Percentiles rank a stretch among this genome's conserved stretches.
phyloP scores from a whole-genome alignment of 129 eudicot species.

The Silybum marianum region DNA sequence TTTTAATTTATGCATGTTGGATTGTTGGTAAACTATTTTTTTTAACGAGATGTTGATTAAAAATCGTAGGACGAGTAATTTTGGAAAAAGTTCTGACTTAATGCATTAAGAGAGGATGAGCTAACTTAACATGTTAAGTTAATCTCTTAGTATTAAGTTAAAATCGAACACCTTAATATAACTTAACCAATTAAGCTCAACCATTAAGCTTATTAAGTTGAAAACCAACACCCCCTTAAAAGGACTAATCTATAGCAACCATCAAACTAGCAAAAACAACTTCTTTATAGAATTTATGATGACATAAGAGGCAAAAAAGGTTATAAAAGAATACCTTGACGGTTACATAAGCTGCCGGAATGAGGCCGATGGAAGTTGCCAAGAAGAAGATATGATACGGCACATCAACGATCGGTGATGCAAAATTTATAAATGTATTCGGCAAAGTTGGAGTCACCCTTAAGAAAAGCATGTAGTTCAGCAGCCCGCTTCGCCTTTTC shows the following conservation, averaged over 20 bases:
- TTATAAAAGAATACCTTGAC: constrained; percentile 54
- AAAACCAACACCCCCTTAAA: too few species aligned
- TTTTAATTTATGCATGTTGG: too few species aligned
- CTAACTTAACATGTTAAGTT: too few species aligned
- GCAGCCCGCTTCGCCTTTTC: constrained; percentile 55
- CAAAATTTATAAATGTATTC: constrained; percentile 79
- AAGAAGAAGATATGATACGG: constrained; percentile 73
- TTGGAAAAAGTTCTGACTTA: too few species aligned
- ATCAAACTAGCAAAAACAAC: not conserved
- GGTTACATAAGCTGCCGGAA: constrained; percentile 83
- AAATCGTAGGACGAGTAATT: too few species aligned
- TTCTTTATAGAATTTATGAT: not conserved
- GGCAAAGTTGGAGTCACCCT: constrained; percentile 86
- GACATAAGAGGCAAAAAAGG: not conserved
- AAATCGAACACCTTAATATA: too few species aligned
- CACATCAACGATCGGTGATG: constrained; percentile 80
- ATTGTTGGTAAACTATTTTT: too few species aligned
- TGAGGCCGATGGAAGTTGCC: constrained; percentile 71
- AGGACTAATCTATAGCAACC: not conserved
- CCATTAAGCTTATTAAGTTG: too few species aligned
- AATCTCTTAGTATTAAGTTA: too few species aligned
- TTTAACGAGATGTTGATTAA: too few species aligned
- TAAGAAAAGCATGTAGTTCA: constrained; percentile 75
- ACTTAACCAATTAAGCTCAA: too few species aligned
- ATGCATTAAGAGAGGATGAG: too few species aligned